These are phyloP conservation scores for Fusarium liriodendri DNA, from an alignment of 2,329 filamentous ascomycete genomes.

Conservation along the genomic window DNA sequence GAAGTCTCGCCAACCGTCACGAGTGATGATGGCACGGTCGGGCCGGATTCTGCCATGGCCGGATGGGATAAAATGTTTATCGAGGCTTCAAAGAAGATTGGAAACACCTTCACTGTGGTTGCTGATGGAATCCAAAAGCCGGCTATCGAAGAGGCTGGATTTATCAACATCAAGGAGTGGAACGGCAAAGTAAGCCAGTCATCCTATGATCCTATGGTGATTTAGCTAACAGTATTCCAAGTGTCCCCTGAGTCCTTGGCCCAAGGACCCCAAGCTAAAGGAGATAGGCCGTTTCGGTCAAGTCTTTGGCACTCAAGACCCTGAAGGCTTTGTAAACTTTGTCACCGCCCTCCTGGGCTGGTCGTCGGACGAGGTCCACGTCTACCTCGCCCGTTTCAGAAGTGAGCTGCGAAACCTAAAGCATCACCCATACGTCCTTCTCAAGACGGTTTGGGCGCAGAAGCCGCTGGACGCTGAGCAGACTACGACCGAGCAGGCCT, in stretches of 20 bases:
- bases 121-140: background rate
- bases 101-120: background rate
- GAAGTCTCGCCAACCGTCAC: background rate
- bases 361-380: background rate
- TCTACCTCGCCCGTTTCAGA: background rate
- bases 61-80: background rate
- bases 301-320: background rate
- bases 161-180: background rate
- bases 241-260: background rate
- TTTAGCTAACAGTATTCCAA: background rate
- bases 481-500: background rate
- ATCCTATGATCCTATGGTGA: background rate
- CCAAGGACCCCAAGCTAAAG: background rate
- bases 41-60: background rate
- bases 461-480: background rate
- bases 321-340: background rate
- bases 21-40: background rate
- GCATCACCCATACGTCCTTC: background rate
- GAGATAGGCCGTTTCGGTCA: background rate
- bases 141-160: conserved; percentile 3
- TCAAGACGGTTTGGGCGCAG: background rate
- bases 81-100: background rate
- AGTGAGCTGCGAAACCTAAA: background rate
- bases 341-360: background rate
- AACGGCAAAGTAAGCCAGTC: background rate